Conservation (phyloP, 305 asterid genomes). For the Fraxinus paxiana region DNA sequence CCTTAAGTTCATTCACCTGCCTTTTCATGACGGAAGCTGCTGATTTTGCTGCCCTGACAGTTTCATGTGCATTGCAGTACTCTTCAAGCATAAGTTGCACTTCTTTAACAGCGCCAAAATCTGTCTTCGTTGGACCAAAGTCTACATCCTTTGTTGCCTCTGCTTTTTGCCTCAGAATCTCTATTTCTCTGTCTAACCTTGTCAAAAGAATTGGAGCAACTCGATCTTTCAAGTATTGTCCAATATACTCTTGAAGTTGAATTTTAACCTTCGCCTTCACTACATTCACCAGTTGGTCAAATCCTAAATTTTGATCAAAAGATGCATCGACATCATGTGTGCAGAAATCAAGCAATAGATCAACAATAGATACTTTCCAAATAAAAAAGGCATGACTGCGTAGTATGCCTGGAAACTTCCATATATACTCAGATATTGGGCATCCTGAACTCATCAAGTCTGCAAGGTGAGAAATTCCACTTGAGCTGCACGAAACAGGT, state of each 20-base stretch:
- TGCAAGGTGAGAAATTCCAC: slow-evolving; percentile 52
- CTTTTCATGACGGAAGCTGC: slow-evolving; percentile 79
- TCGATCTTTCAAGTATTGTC: slow-evolving; percentile 72
- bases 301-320: slow-evolving; percentile 75
- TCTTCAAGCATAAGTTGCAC: slow-evolving; percentile 81
- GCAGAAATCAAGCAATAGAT: slow-evolving; percentile 86
- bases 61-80: slow-evolving; percentile 86
- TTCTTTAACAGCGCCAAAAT: slow-evolving; percentile 43
- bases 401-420: slow-evolving; percentile 71
- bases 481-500: slow-evolving; percentile 46
- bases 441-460: slow-evolving; percentile 69
- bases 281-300: slow-evolving; percentile 79
- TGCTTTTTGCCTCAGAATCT: slow-evolving; percentile 49
- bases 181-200: slow-evolving; percentile 63
- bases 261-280: slow-evolving; percentile 57
- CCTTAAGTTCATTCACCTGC: slow-evolving; percentile 75
- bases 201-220: slow-evolving; percentile 63
- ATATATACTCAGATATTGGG: slow-evolving; percentile 65
- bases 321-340: slow-evolving; percentile 64
- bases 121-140: slow-evolving; percentile 37
- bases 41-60: slow-evolving; percentile 80
- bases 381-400: slow-evolving; percentile 64
- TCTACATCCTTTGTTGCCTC: slow-evolving; percentile 46
- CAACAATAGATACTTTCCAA: slow-evolving; percentile 84
- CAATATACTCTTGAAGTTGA: slow-evolving; percentile 70